Evolutionary conservation across 257 asterid genomes (phyloP).

Genomic region (Solanum rostratum): DNA sequence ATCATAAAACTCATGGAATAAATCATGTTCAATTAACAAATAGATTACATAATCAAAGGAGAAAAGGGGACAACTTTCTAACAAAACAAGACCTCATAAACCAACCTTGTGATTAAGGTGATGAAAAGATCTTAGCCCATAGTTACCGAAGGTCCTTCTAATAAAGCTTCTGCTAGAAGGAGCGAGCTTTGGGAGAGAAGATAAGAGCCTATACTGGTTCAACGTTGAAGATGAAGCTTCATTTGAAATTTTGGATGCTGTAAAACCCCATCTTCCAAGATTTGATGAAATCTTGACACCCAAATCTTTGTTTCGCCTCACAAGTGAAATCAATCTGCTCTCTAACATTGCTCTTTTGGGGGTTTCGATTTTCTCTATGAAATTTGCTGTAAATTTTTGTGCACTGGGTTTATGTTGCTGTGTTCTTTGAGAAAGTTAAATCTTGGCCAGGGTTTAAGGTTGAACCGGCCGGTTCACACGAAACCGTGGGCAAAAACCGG

Average conservation of each 20-base stretch:
- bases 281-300: constrained; percentile 13
- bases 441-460: constrained; percentile 1
- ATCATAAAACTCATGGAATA: background rate
- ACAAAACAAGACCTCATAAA: background rate
- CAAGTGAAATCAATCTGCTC: constrained; percentile 32
- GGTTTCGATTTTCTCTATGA: background rate
- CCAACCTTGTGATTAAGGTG: constrained; percentile 37
- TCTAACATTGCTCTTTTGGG: constrained; percentile 23
- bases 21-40: background rate
- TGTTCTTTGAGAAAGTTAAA: background rate
- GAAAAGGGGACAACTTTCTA: background rate
- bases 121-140: constrained; percentile 44
- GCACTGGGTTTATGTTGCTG: background rate
- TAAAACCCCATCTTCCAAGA: constrained; percentile 11
- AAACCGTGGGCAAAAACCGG: background rate
- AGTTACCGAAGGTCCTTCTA: constrained; percentile 16
- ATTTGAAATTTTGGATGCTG: background rate
- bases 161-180: constrained; percentile 17
- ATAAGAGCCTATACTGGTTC: background rate
- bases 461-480: constrained; percentile 6
- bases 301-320: constrained; percentile 23
- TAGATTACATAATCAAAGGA: background rate
- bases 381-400: background rate
- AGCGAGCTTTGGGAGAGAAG: constrained; percentile 22
- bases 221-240: background rate